Evolutionary conservation across 164 flowering plant species (phyloP), one percentile per base, ranked within the genome.

Genomic region (Echeveria elegans): DNA sequence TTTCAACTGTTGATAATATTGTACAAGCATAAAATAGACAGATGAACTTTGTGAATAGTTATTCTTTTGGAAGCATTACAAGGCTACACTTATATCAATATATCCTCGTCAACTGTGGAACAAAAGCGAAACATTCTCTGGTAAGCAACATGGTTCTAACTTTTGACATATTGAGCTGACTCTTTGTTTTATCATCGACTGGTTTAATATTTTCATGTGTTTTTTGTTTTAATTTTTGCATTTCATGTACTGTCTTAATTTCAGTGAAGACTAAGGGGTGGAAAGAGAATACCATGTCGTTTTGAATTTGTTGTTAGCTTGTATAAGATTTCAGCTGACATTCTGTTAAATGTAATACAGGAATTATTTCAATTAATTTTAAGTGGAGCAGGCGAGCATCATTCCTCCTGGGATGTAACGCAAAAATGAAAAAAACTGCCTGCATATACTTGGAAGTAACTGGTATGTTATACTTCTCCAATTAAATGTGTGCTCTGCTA

Each of bases 311-410:
- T 12, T 53, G 6, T 28, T 56, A 26, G 7, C 2, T 28, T 56
- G 6, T 26, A 2, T 3, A 2, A 4, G 19, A 0, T 28, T 56
- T 26, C 18, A 56, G 3, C 12, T 56, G 1, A 26, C 26, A 18
- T 53, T 56, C 61, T 56, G 32, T 56, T 56, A 18, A 10, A 56
- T 56, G 61, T 56, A 28, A 56, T 56, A 26, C 61, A 7, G 61
- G 61, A 56, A 28, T 56, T 15, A 56, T 12, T 11, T 28, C 7
- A 53, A 26, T 26, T 28, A 26, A 28, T 28, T 56, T 26, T 32
- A 12, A 28, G 61, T 28, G 32, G 61, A 12, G 32, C 61, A 3
- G 19, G 24, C 6, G 19, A 56, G 26, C 16, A 14, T 14, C 61
- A 12, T 28, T 56, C 18, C 30, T 28, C 32, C 61, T 11, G 31